These are phyloP conservation scores for Cupressus sempervirens DNA, from an alignment of 75 land plant genomes.

Conservation along the genomic window DNA sequence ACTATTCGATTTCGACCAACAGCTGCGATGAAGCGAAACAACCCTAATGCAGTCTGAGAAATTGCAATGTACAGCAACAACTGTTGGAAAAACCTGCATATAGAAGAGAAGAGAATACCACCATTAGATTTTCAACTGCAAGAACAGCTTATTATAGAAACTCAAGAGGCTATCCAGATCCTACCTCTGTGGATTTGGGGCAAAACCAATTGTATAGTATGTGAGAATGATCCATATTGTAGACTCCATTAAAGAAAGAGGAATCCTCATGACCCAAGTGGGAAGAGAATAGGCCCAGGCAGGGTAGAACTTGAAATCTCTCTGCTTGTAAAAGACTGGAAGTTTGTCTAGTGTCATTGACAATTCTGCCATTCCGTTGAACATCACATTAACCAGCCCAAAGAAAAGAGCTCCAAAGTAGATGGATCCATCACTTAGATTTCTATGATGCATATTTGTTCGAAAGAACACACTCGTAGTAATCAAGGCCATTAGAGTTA, in stretches of 20 bases:
- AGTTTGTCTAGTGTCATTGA: constrained; percentile 35
- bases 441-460: constrained; percentile 31
- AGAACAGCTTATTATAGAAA: neutral
- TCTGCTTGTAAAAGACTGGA: constrained; percentile 73
- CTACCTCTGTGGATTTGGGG: constrained; percentile 44
- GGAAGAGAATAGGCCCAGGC: constrained; percentile 60
- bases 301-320: constrained; percentile 50
- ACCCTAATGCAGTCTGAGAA: constrained; percentile 42
- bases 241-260: constrained; percentile 27
- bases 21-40: constrained; percentile 50
- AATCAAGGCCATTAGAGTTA: constrained; percentile 33
- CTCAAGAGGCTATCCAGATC: neutral
- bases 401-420: constrained; percentile 54
- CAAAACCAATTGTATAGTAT: constrained; percentile 50
- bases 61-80: constrained; percentile 23
- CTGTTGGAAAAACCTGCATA: constrained; percentile 3
- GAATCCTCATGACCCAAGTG: constrained; percentile 45
- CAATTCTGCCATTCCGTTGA: constrained; percentile 53
- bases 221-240: constrained; percentile 39
- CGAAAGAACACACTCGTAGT: constrained; percentile 44
- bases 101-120: neutral
- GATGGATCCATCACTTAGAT: constrained; percentile 22
- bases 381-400: constrained; percentile 31
- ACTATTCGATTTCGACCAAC: constrained; percentile 44
- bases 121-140: neutral